These are phyloP conservation scores for Cladosporium colombiae DNA, from an alignment of 2,329 filamentous ascomycete genomes.

Conservation along the genomic window DNA sequence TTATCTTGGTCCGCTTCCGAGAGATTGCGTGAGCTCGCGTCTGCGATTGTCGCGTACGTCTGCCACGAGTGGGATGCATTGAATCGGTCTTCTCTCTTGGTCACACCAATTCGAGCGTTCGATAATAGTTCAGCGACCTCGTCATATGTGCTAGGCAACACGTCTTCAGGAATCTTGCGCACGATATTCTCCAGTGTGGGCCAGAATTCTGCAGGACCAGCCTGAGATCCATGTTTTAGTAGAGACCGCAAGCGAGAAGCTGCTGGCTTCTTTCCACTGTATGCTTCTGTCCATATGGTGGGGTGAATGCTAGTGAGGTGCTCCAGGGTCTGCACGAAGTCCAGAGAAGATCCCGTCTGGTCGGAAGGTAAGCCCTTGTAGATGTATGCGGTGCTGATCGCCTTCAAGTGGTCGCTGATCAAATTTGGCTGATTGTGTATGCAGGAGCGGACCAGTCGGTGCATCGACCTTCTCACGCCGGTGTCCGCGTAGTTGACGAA, in stretches of 20 bases:
- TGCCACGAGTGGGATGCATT: slow-evolving; percentile 72
- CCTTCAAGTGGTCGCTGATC: slow-evolving; percentile 46
- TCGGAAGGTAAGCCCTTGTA: slow-evolving; percentile 70
- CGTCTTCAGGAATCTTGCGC: slow-evolving; percentile 53
- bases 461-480: slow-evolving; percentile 59
- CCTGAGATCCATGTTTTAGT: slow-evolving; percentile 80
- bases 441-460: slow-evolving; percentile 55
- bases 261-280: slow-evolving; percentile 58
- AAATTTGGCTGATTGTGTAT: slow-evolving; percentile 49
- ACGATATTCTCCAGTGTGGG: slow-evolving; percentile 64
- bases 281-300: slow-evolving; percentile 71
- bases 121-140: slow-evolving; percentile 63
- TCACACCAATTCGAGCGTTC: slow-evolving; percentile 70
- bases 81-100: slow-evolving; percentile 70
- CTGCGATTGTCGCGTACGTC: slow-evolving; percentile 68
- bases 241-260: slow-evolving; percentile 67
- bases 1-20: slow-evolving; percentile 48
- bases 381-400: slow-evolving; percentile 69
- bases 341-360: slow-evolving; percentile 72
- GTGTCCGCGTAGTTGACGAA: slow-evolving; percentile 59
- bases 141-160: slow-evolving; percentile 56
- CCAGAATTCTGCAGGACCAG: slow-evolving; percentile 75
- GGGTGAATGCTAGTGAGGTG: slow-evolving; percentile 66
- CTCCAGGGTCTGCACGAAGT: slow-evolving; percentile 68
- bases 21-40: slow-evolving; percentile 34